phyloP scores from a whole-genome alignment of 352 stramenopile species.

The Phytophthora pluvialis region DNA sequence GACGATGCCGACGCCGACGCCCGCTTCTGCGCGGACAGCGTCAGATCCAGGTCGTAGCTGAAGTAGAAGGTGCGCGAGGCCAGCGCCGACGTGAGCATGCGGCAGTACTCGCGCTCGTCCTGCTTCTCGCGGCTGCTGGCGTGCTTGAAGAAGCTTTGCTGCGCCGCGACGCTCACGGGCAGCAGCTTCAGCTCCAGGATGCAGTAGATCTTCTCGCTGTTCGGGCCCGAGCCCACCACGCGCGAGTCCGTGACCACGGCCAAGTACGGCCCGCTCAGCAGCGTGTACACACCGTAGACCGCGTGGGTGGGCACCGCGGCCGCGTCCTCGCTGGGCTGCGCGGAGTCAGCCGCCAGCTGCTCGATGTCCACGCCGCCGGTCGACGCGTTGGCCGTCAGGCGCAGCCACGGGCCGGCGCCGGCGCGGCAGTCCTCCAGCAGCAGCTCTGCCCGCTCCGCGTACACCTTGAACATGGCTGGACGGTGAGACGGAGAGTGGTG shows the following conservation, averaged over 20 bases:
- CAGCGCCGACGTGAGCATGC: conserved; percentile 62
- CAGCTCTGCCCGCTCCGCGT: conserved; percentile 69
- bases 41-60: conserved; percentile 78
- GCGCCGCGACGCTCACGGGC: conserved; percentile 60
- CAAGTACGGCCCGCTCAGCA: conserved; percentile 73
- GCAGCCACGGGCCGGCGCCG: conserved; percentile 66
- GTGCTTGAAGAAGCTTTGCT: conserved; percentile 60
- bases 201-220: conserved; percentile 66
- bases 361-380: conserved; percentile 36
- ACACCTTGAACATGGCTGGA: conserved; percentile 78
- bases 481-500: background rate
- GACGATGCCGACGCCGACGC: conserved; percentile 29
- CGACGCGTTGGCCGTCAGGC: conserved; percentile 39
- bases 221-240: conserved; percentile 60
- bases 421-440: conserved; percentile 85
- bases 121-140: conserved; percentile 51
- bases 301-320: conserved; percentile 67
- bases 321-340: conserved; percentile 50
- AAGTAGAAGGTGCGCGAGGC: conserved; percentile 76
- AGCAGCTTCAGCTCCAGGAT: conserved; percentile 63
- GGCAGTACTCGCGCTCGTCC: conserved; percentile 65
- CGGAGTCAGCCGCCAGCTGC: conserved; percentile 14
- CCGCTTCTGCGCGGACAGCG: conserved; percentile 74
- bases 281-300: conserved; percentile 77
- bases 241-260: conserved; percentile 76